These are phyloP conservation scores for Nicotiana attenuata DNA, from an alignment of 257 asterid genomes.

Conservation along the genomic window DNA sequence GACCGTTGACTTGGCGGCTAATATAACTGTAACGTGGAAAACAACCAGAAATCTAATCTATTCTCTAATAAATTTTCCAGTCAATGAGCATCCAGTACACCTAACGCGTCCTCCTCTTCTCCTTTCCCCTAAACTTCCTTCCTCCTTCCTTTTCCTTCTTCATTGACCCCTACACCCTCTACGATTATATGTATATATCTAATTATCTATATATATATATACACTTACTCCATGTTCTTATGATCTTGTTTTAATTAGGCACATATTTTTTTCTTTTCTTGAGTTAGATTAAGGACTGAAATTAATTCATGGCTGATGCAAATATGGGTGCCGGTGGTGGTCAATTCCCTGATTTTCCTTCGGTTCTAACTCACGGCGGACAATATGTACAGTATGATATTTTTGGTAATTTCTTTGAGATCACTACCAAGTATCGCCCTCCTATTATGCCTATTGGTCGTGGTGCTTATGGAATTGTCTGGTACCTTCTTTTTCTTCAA, in stretches of 20 bases:
- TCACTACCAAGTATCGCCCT: constrained; percentile 69
- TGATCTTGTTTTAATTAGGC: background rate
- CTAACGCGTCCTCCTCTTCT: background rate
- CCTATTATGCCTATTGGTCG: constrained; percentile 98
- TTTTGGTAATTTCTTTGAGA: constrained; percentile 70
- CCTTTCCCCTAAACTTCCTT: background rate
- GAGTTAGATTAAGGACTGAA: too few relatives aligned
- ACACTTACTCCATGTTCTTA: background rate
- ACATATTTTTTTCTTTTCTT: too few relatives aligned
- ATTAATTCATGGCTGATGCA: constrained; percentile 36
- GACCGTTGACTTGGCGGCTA: background rate
- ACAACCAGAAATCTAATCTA: background rate
- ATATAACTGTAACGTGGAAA: background rate
- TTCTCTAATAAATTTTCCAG: background rate
- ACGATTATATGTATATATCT: background rate
- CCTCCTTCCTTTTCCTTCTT: background rate
- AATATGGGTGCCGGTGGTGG: constrained; percentile 39
- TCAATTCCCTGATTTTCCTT: constrained; percentile 72
- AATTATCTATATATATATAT: background rate
- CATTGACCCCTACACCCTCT: background rate
- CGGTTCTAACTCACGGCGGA: constrained; percentile 66
- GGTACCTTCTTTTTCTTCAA: constrained; percentile 33
- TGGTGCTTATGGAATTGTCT: constrained; percentile 97
- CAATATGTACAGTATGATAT: constrained; percentile 65
- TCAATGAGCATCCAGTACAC: background rate